Conservation (phyloP, 1,284 basidiomycete species). For the Chiua sp. region DNA sequence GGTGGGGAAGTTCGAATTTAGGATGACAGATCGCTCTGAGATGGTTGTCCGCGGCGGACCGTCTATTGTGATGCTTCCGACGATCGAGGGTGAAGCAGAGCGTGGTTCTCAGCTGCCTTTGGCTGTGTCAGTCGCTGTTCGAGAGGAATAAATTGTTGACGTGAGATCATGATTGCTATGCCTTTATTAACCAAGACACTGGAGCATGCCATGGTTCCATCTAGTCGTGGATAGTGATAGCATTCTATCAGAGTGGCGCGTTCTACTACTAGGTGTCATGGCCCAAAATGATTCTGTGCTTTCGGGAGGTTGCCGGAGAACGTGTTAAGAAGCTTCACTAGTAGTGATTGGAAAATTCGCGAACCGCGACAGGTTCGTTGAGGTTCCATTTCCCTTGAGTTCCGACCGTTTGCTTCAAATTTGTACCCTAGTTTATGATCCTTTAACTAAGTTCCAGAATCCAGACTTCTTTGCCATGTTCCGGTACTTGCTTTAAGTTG, state of each 20-base stretch:
- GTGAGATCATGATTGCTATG: background rate
- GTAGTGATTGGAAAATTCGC: too few relatives aligned
- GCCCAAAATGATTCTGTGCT: too few relatives aligned
- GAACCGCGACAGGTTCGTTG: too few relatives aligned
- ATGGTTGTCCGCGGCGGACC: slow-evolving; percentile 44
- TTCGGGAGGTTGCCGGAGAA: too few relatives aligned
- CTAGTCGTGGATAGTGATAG: background rate
- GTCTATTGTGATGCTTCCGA: slow-evolving; percentile 51
- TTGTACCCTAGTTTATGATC: background rate
- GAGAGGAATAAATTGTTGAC: background rate
- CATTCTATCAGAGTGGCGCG: slow-evolving; percentile 2
- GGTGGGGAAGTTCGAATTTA: slow-evolving; percentile 53
- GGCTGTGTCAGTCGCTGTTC: slow-evolving; percentile 29
- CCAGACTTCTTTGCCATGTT: background rate
- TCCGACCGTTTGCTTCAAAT: slow-evolving; percentile 4
- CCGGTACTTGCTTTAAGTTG: background rate
- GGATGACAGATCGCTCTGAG: slow-evolving; percentile 42
- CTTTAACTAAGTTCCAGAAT: background rate
- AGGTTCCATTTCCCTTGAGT: slow-evolving; percentile 8
- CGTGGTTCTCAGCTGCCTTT: slow-evolving; percentile 57
- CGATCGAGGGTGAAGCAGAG: slow-evolving; percentile 49
- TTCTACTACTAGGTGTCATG: too few relatives aligned
- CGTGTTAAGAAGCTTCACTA: too few relatives aligned
- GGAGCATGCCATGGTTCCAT: background rate
- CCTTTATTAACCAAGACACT: background rate